These are phyloP conservation scores for Cicer chorassanicum DNA, from an alignment of 306 rosid species.

Conservation along the genomic window DNA sequence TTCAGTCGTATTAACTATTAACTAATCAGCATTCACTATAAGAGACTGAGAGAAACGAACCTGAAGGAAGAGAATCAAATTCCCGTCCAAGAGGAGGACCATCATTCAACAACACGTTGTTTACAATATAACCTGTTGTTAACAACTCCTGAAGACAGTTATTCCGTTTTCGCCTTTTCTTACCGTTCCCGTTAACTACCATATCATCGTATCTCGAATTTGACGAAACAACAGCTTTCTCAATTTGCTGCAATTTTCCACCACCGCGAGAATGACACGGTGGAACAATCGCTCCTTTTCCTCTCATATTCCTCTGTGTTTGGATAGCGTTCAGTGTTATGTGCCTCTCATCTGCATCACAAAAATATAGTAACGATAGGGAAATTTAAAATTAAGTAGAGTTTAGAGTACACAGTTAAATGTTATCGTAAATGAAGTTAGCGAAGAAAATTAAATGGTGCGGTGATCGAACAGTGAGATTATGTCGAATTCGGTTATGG, in stretches of 20 bases:
- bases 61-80: slow-evolving; percentile 68
- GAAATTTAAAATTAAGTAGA: slow-evolving; percentile 17
- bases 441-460: not conserved
- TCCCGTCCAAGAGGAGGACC: slow-evolving; percentile 71
- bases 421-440: slow-evolving; percentile 13
- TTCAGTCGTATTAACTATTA: slow-evolving; percentile 36
- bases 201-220: slow-evolving; percentile 42
- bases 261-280: slow-evolving; percentile 34
- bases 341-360: slow-evolving; percentile 67
- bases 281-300: slow-evolving; percentile 40
- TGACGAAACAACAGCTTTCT: slow-evolving; percentile 37
- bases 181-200: slow-evolving; percentile 32
- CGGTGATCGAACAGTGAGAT: slow-evolving; percentile 7
- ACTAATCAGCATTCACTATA: not conserved
- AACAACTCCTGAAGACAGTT: slow-evolving; percentile 52
- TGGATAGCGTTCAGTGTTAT: slow-evolving; percentile 37
- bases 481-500: not conserved
- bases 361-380: slow-evolving; percentile 1
- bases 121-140: slow-evolving; percentile 51
- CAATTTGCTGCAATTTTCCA: slow-evolving; percentile 30
- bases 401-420: slow-evolving; percentile 1
- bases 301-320: slow-evolving; percentile 52
- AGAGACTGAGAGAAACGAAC: slow-evolving; percentile 31
- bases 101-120: slow-evolving; percentile 60
- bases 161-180: slow-evolving; percentile 42